These are phyloP conservation scores for Entelexis paramagnoliae DNA, from an alignment of 1,139 yeast species.

Conservation along the genomic window DNA sequence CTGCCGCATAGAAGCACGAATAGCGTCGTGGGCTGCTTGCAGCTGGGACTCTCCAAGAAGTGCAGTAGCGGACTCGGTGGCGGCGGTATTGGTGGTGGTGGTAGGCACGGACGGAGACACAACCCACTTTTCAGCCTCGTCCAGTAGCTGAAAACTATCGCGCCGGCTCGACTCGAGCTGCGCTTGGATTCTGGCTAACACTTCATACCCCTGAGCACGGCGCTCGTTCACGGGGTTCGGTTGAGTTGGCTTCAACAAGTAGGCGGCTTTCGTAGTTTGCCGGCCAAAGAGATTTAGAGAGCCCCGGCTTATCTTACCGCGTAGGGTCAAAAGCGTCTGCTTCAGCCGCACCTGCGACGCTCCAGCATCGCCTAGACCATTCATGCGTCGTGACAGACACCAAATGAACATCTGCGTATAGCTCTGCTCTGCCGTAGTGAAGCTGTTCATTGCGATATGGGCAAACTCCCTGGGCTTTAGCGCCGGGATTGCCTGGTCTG, in stretches of 20 bases:
- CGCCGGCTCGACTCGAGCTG: background rate
- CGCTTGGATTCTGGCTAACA: background rate
- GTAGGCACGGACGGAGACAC: too few species aligned
- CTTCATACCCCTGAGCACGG: background rate
- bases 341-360: background rate
- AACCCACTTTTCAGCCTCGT: background rate
- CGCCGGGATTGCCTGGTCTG: background rate
- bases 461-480: background rate
- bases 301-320: background rate
- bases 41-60: too few species aligned
- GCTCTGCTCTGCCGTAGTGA: background rate
- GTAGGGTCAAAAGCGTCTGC: background rate
- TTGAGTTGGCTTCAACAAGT: background rate
- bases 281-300: background rate
- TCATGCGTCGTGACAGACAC: conserved; percentile 8
- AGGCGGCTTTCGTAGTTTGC: background rate
- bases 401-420: conserved; percentile 12
- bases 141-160: background rate
- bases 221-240: background rate
- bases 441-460: background rate
- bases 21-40: background rate
- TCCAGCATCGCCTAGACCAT: background rate
- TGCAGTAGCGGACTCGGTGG: too few species aligned
- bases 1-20: background rate
- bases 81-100: too few species aligned